Evolutionary conservation across 768 basidiomycete species (phyloP).

Genomic region (Trametes villosa): DNA sequence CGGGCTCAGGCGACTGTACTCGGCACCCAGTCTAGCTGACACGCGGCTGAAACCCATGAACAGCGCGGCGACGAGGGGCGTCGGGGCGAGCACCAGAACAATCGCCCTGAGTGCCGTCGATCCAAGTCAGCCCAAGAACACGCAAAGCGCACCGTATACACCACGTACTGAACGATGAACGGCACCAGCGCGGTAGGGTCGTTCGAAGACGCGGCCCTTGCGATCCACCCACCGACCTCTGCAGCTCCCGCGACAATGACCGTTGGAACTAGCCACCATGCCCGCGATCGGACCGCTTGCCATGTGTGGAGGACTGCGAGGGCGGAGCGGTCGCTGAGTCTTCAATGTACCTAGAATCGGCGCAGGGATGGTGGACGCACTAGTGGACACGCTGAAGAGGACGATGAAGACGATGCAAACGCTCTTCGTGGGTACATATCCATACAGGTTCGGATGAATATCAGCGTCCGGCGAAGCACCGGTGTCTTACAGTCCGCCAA

Average conservation of each 20-base stretch:
- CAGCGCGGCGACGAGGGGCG: constrained; percentile 58
- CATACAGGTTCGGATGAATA: constrained; percentile 10
- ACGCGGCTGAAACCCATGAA: constrained; percentile 58
- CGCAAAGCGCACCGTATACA: too few relatives aligned
- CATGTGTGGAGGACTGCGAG: constrained; percentile 14
- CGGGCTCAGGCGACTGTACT: constrained; percentile 54
- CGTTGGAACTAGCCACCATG: constrained; percentile 24
- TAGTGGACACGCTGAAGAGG: constrained; percentile 14
- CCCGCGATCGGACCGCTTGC: constrained; percentile 12
- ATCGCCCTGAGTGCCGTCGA: constrained; percentile 31
- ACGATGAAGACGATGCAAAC: constrained; percentile 19
- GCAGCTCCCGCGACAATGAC: constrained; percentile 12
- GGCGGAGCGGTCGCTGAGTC: too few relatives aligned
- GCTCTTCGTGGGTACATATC: constrained; percentile 17
- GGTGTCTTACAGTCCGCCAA: too few relatives aligned
- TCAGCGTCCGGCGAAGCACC: too few relatives aligned
- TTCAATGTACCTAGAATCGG: too few relatives aligned
- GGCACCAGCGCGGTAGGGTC: constrained; percentile 10
- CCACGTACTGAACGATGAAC: constrained; percentile 24
- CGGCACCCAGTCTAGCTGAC: constrained; percentile 46
- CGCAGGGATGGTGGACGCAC: not conserved
- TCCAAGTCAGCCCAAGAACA: not conserved
- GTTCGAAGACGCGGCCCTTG: constrained; percentile 14
- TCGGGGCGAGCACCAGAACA: constrained; percentile 40
- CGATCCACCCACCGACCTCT: constrained; percentile 23